A percentile compares a stretch with the other conserved stretches of the same genome.
Evolutionary conservation across 805 yeast species (phyloP).

Genomic region (Pichia gijzeniarum): DNA sequence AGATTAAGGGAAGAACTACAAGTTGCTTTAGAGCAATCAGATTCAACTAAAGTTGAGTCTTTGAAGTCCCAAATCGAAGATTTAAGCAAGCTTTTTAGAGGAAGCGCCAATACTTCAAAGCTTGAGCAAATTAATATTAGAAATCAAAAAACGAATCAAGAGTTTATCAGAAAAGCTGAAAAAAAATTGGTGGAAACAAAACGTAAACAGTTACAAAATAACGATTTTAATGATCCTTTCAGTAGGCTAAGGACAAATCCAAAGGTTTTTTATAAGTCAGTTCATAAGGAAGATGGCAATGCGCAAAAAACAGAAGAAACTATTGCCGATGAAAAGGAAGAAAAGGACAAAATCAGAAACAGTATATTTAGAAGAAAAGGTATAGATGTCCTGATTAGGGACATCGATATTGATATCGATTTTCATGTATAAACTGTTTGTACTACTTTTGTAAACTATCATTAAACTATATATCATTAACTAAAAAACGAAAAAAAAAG

Average conservation of each 20-base stretch:
- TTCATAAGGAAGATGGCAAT: conserved; percentile 42
- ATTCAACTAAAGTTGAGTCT: conserved; percentile 37
- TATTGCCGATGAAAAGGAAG: conserved; percentile 40
- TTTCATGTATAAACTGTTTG: conserved; percentile 10
- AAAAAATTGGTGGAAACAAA: conserved; percentile 51
- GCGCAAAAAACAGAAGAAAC: conserved; percentile 47
- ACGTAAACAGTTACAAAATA: conserved; percentile 39
- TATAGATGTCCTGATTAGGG: conserved; percentile 27
- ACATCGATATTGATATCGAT: conserved; percentile 25
- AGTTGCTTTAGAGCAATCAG: conserved; percentile 60
- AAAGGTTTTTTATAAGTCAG: conserved; percentile 63
- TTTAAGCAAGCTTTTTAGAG: conserved; percentile 31
- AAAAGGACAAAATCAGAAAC: conserved; percentile 27
- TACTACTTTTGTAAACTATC: conserved; percentile 3
- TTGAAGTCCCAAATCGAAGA: conserved; percentile 41
- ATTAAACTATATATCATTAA: neutral
- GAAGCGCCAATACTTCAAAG: conserved; percentile 35
- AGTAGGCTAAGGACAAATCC: conserved; percentile 85
- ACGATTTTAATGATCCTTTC: conserved; percentile 61
- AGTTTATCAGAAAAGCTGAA: conserved; percentile 75
- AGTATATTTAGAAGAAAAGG: conserved; percentile 27
- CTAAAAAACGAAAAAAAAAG: neutral
- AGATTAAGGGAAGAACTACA: conserved; percentile 65
- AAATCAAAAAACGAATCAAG: conserved; percentile 76
- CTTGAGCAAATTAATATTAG: conserved; percentile 75